Percentiles rank a stretch among this genome's conserved stretches.
phyloP scores from a whole-genome alignment of 306 rosid genomes.

The Rosa rugosa region DNA sequence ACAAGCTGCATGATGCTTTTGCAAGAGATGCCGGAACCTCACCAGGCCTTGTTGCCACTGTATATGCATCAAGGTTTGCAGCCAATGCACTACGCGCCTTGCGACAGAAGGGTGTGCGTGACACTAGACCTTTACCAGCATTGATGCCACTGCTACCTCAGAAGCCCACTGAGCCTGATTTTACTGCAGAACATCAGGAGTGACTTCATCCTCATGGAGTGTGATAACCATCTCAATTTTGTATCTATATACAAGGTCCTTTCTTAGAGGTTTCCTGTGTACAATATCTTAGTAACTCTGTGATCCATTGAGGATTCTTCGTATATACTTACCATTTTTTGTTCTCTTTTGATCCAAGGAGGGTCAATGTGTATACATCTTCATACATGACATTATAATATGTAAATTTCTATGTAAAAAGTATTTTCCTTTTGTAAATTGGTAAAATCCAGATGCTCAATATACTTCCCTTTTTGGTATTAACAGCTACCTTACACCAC shows the following conservation, averaged over 20 bases:
- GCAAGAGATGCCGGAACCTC: constrained; percentile 29
- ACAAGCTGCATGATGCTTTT: constrained; percentile 45
- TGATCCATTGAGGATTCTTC: background rate
- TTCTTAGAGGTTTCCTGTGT: background rate
- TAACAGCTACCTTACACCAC: no score
- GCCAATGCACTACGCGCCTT: constrained; percentile 37
- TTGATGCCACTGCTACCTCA: constrained; percentile 50
- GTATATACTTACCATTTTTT: background rate
- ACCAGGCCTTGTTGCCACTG: constrained; percentile 56
- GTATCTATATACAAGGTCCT: background rate
- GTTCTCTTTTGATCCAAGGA: background rate
- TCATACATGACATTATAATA: background rate
- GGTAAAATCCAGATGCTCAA: background rate
- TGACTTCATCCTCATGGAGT: background rate
- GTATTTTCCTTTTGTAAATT: no score
- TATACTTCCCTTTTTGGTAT: background rate
- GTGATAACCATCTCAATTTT: background rate
- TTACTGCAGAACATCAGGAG: constrained; percentile 35
- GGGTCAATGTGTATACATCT: background rate
- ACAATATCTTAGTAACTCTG: background rate
- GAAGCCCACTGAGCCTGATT: constrained; percentile 73
- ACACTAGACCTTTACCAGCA: constrained; percentile 29
- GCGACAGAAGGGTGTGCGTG: constrained; percentile 35
- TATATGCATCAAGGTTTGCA: constrained; percentile 64
- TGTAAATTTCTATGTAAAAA: no score